These are phyloP conservation scores for Helotiales sp. DNA, from an alignment of 2,329 filamentous ascomycete species.

Conservation along the genomic window DNA sequence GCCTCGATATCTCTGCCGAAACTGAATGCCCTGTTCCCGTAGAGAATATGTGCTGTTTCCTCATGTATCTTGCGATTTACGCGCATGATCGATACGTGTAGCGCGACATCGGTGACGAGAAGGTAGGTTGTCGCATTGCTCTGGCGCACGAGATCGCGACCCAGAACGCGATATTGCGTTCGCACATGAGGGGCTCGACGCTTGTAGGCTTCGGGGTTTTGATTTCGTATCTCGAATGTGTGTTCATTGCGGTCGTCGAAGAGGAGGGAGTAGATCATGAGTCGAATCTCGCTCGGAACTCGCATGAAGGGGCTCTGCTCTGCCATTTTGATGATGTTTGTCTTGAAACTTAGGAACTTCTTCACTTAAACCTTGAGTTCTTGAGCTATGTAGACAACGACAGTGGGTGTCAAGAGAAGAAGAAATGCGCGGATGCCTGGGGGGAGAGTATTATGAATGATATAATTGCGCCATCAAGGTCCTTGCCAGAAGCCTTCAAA, in stretches of 20 bases:
- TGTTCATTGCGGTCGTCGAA: conserved; percentile 47
- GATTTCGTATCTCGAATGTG: conserved; percentile 49
- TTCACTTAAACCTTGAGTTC: neutral
- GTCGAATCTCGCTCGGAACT: conserved; percentile 37
- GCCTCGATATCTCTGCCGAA: conserved; percentile 66
- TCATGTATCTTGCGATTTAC: conserved; percentile 55
- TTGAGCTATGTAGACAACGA: too few relatives aligned
- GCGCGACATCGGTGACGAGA: conserved; percentile 48
- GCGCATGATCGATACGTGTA: conserved; percentile 53
- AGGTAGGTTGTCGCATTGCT: conserved; percentile 61
- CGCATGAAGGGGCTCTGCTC: conserved; percentile 31
- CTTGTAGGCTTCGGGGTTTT: conserved; percentile 36
- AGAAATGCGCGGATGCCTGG: neutral
- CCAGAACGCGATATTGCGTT: conserved; percentile 50
- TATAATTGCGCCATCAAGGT: conserved; percentile 12
- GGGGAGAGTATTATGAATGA: neutral
- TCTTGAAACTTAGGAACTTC: neutral
- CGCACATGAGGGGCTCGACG: conserved; percentile 36
- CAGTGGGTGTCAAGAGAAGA: neutral
- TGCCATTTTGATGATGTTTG: conserved; percentile 19
- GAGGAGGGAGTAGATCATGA: conserved; percentile 46
- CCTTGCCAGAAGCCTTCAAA: neutral
- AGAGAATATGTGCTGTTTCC: conserved; percentile 62
- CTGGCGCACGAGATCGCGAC: conserved; percentile 48
- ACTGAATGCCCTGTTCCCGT: conserved; percentile 60